Evolutionary conservation across 768 basidiomycete species (phyloP).

Genomic region (Lenzites betulinus): DNA sequence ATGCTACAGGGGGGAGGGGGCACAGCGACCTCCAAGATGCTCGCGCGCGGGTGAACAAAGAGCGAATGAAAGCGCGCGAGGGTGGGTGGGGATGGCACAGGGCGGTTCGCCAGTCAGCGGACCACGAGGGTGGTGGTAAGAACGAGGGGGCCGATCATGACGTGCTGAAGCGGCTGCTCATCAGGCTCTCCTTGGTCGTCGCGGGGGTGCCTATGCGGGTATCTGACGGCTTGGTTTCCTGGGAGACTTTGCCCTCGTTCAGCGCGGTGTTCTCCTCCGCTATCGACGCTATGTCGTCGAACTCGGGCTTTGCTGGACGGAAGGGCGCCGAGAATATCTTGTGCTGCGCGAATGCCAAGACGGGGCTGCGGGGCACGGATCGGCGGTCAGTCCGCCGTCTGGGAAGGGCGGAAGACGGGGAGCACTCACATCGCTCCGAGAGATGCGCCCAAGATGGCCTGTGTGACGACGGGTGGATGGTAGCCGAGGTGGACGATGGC

Average conservation of each 20-base stretch:
- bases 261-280: constrained; percentile 1
- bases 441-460: constrained; percentile 54
- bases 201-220: not conserved
- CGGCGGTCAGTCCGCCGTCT: not conserved
- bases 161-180: constrained; percentile 17
- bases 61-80: not conserved
- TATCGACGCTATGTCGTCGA: not conserved
- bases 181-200: not conserved
- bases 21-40: not conserved
- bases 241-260: not conserved
- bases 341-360: constrained; percentile 57
- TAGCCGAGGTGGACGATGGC: constrained; percentile 52
- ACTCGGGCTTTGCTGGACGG: constrained; percentile 24
- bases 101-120: too few species aligned
- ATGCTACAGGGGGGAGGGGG: not conserved
- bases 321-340: constrained; percentile 53
- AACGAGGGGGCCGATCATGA: not conserved
- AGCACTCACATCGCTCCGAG: constrained; percentile 56
- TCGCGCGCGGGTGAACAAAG: not conserved
- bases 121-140: not conserved
- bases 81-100: not conserved
- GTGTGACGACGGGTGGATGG: constrained; percentile 49
- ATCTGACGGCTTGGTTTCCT: not conserved
- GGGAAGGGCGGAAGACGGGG: not conserved
- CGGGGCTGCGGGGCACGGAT: constrained; percentile 39